Percentiles rank a stretch among this genome's conserved stretches.
Evolutionary conservation across 495 filamentous ascomycete species (phyloP).

Genomic region (Copromyces sp.): DNA sequence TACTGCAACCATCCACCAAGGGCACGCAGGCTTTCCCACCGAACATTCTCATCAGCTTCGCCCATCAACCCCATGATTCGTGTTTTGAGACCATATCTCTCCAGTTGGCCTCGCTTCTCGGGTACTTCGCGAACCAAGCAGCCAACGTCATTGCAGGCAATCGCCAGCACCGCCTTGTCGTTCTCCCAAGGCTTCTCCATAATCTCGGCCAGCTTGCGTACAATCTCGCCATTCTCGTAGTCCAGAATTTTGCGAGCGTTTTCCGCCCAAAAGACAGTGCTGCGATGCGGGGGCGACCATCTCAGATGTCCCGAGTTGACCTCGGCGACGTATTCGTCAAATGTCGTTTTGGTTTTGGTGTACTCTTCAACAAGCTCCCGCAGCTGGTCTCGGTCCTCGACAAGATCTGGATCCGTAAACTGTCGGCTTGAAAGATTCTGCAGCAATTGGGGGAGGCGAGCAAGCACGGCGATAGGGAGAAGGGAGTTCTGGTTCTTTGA

Average conservation of each 20-base stretch:
- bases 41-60: constrained; percentile 76
- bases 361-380: constrained; percentile 82
- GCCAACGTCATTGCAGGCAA: constrained; percentile 91
- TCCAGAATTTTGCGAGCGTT: constrained; percentile 92
- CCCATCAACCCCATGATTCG: constrained; percentile 95
- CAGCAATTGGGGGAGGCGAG: constrained; percentile 70
- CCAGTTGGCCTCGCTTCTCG: constrained; percentile 70
- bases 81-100: constrained; percentile 82
- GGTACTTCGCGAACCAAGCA: constrained; percentile 83
- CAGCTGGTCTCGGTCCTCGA: constrained; percentile 71
- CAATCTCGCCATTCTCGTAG: constrained; percentile 64
- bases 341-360: constrained; percentile 91
- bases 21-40: constrained; percentile 91
- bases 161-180: constrained; percentile 91
- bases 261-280: constrained; percentile 83
- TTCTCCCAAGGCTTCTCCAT: constrained; percentile 77
- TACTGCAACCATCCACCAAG: constrained; percentile 92
- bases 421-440: constrained; percentile 74
- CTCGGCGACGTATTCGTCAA: constrained; percentile 91
- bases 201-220: constrained; percentile 78
- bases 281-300: constrained; percentile 93
- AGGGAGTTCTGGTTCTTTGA: constrained; percentile 64
- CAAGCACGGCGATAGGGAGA: constrained; percentile 70
- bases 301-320: constrained; percentile 79
- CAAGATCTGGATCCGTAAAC: constrained; percentile 77